Conservation (phyloP, 176 grass and related monocot genomes). For the Stipa capillata region DNA sequence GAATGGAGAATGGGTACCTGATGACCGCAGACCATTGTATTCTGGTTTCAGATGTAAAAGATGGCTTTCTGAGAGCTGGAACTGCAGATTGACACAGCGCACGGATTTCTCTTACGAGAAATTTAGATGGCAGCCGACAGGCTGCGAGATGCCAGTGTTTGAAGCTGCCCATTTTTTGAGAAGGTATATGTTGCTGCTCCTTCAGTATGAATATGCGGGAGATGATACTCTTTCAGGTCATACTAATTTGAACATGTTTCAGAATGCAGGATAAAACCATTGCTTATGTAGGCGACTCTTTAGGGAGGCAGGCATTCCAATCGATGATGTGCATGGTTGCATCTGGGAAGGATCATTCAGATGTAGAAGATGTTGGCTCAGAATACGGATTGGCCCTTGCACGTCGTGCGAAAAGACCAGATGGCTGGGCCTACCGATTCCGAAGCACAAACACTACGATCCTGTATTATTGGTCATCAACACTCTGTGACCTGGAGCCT, state of each 20-base stretch:
- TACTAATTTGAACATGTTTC: slow-evolving; percentile 19
- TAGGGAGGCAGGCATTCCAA: slow-evolving; percentile 66
- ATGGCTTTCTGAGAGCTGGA: slow-evolving; percentile 58
- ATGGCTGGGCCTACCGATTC: slow-evolving; percentile 59
- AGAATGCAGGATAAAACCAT: slow-evolving; percentile 73
- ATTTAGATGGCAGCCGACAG: slow-evolving; percentile 52
- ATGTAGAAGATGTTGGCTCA: slow-evolving; percentile 40
- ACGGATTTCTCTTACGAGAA: slow-evolving; percentile 48
- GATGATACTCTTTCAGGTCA: not conserved
- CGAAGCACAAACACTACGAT: slow-evolving; percentile 57
- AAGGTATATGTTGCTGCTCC: slow-evolving; percentile 3
- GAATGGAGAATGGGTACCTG: slow-evolving; percentile 32
- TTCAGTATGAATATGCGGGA: not conserved
- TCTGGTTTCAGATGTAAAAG: slow-evolving; percentile 55
- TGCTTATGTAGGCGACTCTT: slow-evolving; percentile 58
- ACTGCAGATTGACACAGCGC: slow-evolving; percentile 55
- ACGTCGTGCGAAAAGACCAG: slow-evolving; percentile 26
- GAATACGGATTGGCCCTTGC: slow-evolving; percentile 22
- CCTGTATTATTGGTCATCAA: slow-evolving; percentile 59
- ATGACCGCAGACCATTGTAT: slow-evolving; percentile 32
- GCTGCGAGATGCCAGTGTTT: slow-evolving; percentile 38
- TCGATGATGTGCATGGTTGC: slow-evolving; percentile 58
- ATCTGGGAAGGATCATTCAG: slow-evolving; percentile 16
- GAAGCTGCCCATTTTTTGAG: slow-evolving; percentile 28
- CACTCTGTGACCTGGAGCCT: slow-evolving; percentile 57